Evolutionary conservation across 1,284 basidiomycete genomes (phyloP).

Genomic region (Phenoliferia sp.): DNA sequence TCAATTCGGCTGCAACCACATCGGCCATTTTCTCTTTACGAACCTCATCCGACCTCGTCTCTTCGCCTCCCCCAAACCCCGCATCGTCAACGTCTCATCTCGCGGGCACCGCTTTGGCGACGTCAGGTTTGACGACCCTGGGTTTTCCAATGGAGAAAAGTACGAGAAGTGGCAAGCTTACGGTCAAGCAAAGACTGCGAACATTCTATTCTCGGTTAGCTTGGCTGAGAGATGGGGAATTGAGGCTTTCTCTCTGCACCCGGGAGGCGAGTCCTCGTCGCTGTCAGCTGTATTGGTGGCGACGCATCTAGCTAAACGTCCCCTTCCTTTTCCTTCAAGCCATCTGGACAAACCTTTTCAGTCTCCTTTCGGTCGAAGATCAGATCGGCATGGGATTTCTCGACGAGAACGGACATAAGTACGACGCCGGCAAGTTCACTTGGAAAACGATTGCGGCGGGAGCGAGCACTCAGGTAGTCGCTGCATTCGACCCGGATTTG

Average conservation of each 20-base stretch:
- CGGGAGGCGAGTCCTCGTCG: constrained; percentile 6
- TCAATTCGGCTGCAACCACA: constrained; percentile 38
- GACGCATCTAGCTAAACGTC: background rate
- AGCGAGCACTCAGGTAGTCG: constrained; percentile 10
- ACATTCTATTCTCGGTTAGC: constrained; percentile 14
- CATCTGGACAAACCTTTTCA: constrained; percentile 6
- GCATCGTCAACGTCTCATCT: constrained; percentile 24
- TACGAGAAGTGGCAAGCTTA: constrained; percentile 21
- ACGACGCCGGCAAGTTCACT: background rate
- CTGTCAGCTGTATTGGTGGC: background rate
- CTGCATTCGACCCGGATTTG: constrained; percentile 10
- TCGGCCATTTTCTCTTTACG: constrained; percentile 37
- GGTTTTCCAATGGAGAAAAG: constrained; percentile 5
- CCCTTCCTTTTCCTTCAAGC: background rate
- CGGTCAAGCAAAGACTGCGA: constrained; percentile 24
- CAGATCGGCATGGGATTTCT: background rate
- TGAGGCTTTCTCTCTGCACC: constrained; percentile 4
- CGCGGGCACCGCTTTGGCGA: constrained; percentile 6
- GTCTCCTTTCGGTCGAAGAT: background rate
- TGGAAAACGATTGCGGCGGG: constrained; percentile 6
- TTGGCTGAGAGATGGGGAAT: constrained; percentile 1
- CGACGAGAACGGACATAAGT: background rate
- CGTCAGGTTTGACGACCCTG: constrained; percentile 21
- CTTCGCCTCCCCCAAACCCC: background rate
- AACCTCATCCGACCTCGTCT: constrained; percentile 17